Base-by-base conservation (phyloP, 2,329 filamentous ascomycete species). In the Botrytis porri region DNA sequence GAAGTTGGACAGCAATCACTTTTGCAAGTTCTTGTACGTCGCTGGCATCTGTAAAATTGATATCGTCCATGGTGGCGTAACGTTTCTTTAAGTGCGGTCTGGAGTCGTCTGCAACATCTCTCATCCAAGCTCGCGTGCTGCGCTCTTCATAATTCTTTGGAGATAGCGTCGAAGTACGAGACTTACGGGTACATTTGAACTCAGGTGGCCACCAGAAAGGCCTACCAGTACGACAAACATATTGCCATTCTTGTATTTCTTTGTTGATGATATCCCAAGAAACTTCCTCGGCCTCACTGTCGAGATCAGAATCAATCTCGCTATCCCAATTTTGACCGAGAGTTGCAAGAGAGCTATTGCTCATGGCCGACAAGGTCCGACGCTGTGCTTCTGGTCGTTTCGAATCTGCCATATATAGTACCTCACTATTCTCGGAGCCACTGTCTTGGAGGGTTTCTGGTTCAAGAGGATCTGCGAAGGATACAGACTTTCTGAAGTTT, bases 191-290 rank as follows among this genome's bases (percentile, higher is more conserved):
- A 41, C 74, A 75, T 66, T 76, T 79, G 20, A 78, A 75, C 62
- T 78, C 76, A 25, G 78, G 76, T n/a, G 77, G 80, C 78, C 79
- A 81, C 78, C 80, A 80, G 71, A 79, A 80, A 25, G 79, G 79
- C 48, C 77, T 73, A 37, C 80, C 78, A 62, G 78, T 79, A 48
- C 75, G 72, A 69, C 79, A 80, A 32, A 79, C 76, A 60, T 77
- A 77, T 59, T 80, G 77, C 79, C 79, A 81, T 73, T 80, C 79
- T 22, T 73, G 75, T 59, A 80, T 79, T 75, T 81, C 80, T 45
- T 73, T 67, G 43, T 80, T 75, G 43, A 80, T 80, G 14, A 80
- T 75, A 35, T 75, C 74, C 76, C 77, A 78, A n/a, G 77, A 75
- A 25, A 76, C 25, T 29, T 76, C 72, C 39, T 80, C 77, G 22